These are phyloP conservation scores for Neospora caninum DNA, from an alignment of 169 alveolate genomes.

Conservation along the genomic window DNA sequence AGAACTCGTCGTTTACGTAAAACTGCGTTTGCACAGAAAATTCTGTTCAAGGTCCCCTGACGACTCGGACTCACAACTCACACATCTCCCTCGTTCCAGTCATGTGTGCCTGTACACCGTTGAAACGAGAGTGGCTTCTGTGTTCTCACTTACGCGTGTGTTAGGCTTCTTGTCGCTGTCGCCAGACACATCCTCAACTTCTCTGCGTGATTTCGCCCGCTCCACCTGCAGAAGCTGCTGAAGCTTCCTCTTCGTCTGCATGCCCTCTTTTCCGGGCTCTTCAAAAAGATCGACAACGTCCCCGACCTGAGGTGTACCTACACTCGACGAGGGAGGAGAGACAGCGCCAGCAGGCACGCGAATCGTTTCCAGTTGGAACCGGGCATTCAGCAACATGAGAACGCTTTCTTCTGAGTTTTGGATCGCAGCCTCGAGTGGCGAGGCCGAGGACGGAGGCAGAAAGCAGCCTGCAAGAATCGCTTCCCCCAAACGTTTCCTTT, in stretches of 20 bases:
- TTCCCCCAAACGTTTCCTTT: background rate
- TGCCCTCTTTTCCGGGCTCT: background rate
- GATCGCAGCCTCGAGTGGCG: background rate
- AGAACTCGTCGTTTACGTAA: too few relatives aligned
- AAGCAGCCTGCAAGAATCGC: background rate
- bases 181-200: background rate
- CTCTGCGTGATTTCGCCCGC: background rate
- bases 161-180: background rate
- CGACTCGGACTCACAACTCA: too few relatives aligned
- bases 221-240: conserved; percentile 15
- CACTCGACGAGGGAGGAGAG: background rate
- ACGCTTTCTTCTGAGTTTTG: background rate
- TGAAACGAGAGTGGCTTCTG: background rate
- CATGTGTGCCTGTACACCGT: background rate
- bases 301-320: background rate
- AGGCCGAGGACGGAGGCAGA: background rate
- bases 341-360: background rate
- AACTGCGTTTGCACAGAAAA: too few relatives aligned
- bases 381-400: background rate
- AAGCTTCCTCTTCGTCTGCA: background rate
- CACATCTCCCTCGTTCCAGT: too few relatives aligned
- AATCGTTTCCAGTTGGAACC: background rate
- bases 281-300: background rate
- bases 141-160: background rate
- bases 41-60: too few relatives aligned